phyloP scores from a whole-genome alignment of 768 basidiomycete species.

The Mycena capillaripes region DNA sequence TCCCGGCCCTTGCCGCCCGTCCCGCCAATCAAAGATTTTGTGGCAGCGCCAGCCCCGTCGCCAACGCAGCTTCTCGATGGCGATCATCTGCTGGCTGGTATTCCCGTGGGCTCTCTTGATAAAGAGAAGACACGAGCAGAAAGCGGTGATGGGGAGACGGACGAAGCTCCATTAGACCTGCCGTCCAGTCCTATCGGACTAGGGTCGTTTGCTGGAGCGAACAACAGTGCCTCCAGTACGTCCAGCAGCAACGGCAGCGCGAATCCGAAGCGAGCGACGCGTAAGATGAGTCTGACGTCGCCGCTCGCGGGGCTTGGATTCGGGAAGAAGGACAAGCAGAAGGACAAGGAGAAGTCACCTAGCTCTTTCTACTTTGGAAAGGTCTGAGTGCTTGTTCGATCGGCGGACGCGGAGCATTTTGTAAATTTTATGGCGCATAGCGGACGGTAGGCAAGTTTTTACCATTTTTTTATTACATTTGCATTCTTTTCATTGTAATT shows the following conservation, averaged over 20 bases:
- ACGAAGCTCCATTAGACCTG: slow-evolving; percentile 29
- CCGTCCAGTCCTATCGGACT: slow-evolving; percentile 38
- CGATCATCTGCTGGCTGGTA: slow-evolving; percentile 5
- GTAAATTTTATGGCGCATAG: slow-evolving; percentile 10
- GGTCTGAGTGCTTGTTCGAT: slow-evolving; percentile 2
- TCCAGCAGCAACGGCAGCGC: slow-evolving; percentile 37
- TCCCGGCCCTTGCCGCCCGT: slow-evolving; percentile 40
- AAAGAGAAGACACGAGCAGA: slow-evolving; percentile 27
- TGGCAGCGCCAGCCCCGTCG: slow-evolving; percentile 8
- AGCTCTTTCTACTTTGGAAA: slow-evolving; percentile 37
- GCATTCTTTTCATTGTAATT: slow-evolving; percentile 34
- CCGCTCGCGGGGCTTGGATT: slow-evolving; percentile 73
- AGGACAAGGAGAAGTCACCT: slow-evolving; percentile 54
- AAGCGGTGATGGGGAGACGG: slow-evolving; percentile 26
- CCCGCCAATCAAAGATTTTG: slow-evolving; percentile 25
- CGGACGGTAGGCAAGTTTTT: slow-evolving; percentile 36
- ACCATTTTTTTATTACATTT: slow-evolving; percentile 46
- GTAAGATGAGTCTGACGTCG: slow-evolving; percentile 79
- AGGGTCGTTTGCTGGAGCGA: slow-evolving; percentile 31
- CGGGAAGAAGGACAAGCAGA: slow-evolving; percentile 67
- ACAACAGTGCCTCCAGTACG: slow-evolving; percentile 36
- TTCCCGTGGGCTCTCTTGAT: slow-evolving; percentile 14
- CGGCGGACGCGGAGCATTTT: background rate
- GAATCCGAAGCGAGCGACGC: slow-evolving; percentile 58
- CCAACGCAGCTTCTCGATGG: slow-evolving; percentile 14